Evolutionary conservation across 2,329 filamentous ascomycete species (phyloP).

Genomic region (Macroventuria anomochaeta): DNA sequence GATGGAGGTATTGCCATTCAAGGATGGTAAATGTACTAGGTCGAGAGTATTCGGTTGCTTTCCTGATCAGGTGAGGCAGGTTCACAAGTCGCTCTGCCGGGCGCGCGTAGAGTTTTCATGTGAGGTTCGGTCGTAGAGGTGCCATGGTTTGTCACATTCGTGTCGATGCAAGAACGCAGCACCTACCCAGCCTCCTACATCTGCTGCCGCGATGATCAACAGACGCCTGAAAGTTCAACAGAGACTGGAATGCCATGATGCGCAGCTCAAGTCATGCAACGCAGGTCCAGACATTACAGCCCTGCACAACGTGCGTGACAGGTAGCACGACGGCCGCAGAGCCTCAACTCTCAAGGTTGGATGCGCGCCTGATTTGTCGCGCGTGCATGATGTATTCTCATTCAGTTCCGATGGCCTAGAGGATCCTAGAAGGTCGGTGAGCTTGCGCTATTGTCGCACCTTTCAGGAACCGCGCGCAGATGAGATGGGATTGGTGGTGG

Average conservation of each 20-base stretch:
- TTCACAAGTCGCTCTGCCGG: not conserved
- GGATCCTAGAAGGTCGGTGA: not conserved
- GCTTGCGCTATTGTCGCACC: slow-evolving; percentile 2
- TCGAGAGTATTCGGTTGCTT: not conserved
- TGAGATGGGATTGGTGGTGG: slow-evolving; percentile 1
- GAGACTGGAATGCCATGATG: not conserved
- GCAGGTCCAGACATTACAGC: slow-evolving; percentile 3
- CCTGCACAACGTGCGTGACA: slow-evolving; percentile 4
- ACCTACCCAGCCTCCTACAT: not conserved
- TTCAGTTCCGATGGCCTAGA: not conserved
- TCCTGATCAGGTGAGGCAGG: not conserved
- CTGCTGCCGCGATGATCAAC: not conserved
- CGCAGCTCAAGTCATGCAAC: not conserved
- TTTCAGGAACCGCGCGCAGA: slow-evolving; percentile 6
- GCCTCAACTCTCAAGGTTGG: slow-evolving; percentile 4
- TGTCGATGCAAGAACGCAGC: not conserved
- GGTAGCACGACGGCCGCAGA: slow-evolving; percentile 17
- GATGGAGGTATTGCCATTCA: not conserved
- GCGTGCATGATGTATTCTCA: not conserved
- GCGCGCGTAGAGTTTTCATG: not conserved
- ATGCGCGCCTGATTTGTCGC: slow-evolving; percentile 3
- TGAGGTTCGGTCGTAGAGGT: not conserved
- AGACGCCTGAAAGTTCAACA: not conserved
- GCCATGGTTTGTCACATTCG: not conserved
- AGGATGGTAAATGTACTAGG: not conserved